These are phyloP conservation scores for Vitis vinifera DNA, from an alignment of 164 flowering plant species.

Conservation along the genomic window ASM3070453v1 NC_081805.1:7550501-7551000, in stretches of 20 bases:
- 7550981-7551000: slow-evolving; percentile 77
- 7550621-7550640: no score
- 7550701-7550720: no score
- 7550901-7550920: slow-evolving; percentile 98
- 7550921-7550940: slow-evolving; percentile 92
- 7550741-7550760: background rate
- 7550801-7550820: slow-evolving; percentile 68
- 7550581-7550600: no score
- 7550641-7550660: no score
- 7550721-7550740: background rate
- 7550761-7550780: slow-evolving; percentile 24
- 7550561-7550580: no score
- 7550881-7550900: slow-evolving; percentile 85
- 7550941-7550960: slow-evolving; percentile 85
- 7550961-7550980: slow-evolving; percentile 89
- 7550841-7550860: slow-evolving; percentile 90
- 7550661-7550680: no score
- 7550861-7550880: slow-evolving; percentile 78
- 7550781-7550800: slow-evolving; percentile 65
- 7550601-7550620: no score
- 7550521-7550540: no score
- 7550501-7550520: no score
- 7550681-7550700: no score
- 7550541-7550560: no score
- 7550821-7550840: slow-evolving; percentile 93